Base-by-base conservation (phyloP, 108 stramenopile species). In the Nannochloropsis granulata region DNA sequence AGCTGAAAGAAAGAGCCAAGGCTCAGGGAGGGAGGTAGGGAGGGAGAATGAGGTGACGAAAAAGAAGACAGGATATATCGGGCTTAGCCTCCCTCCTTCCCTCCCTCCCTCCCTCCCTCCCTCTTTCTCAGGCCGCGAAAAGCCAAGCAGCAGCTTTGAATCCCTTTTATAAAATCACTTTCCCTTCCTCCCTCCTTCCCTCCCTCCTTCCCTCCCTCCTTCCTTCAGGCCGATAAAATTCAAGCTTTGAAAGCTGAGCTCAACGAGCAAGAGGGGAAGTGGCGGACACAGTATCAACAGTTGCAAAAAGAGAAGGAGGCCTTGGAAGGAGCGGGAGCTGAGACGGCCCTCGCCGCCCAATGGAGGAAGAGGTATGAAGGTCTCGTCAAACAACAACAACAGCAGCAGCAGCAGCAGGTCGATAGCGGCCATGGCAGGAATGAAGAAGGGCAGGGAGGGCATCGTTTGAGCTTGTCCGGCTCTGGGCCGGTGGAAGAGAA, bases 281-380 rank as follows among this genome's bases (percentile, higher is more conserved):
- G 86, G 83, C 83, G 81, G 82, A 26, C 43, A 13, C 34, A 80
- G 83, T 23, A 79, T 79, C 44, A 84, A 24, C 86, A 43, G 83
- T 85, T 88, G 42, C 42, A 79, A 16, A 83, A 84, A 13, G 84
- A 88, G 78, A 86, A 88, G 43, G 87, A 83, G 83, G 86, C 78
- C 45, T 43, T 89, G 21, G 81, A 82, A 82, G 42, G 56, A 13
- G 85, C 44, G 19, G 88, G 88, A 42, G 81, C 82, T 8, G 89
- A 89, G 13, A 45, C 87, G 16, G 88, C 80, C 43, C 84, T 89
- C 25, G 88, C 88, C 12, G 87, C 87, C 16, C 88, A 89, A 81
- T 89, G 88, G 88, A 87, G 88, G 45, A 87, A 88, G 56, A 84
- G 88, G 44, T 89, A 88, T 82, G 88, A 89, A 42, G 45, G 85